These are phyloP conservation scores for Pestalotiopsis sp. DNA, from an alignment of 2,329 filamentous ascomycete species.

Conservation along the genomic window DNA sequence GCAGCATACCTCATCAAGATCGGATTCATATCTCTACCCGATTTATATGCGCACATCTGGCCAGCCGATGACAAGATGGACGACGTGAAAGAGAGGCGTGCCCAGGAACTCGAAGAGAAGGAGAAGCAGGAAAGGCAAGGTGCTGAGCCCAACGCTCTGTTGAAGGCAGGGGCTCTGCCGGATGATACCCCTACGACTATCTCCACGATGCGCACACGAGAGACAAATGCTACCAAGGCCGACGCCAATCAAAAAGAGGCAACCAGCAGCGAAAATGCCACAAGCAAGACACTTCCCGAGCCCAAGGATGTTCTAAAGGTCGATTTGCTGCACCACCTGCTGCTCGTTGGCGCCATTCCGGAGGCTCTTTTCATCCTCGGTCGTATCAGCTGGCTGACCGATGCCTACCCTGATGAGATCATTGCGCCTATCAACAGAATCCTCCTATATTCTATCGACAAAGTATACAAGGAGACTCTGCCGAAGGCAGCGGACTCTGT, in stretches of 20 bases:
- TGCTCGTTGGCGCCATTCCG: slow-evolving; percentile 88
- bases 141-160: slow-evolving; percentile 76
- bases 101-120: slow-evolving; percentile 76
- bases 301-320: slow-evolving; percentile 83
- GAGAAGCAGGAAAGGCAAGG: slow-evolving; percentile 72
- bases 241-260: slow-evolving; percentile 52
- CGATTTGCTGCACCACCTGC: slow-evolving; percentile 76
- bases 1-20: slow-evolving; percentile 93
- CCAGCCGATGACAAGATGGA: slow-evolving; percentile 84
- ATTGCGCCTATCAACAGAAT: slow-evolving; percentile 79
- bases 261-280: slow-evolving; percentile 40
- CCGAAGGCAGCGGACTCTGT: slow-evolving; percentile 32
- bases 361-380: slow-evolving; percentile 92
- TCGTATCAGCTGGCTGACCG: slow-evolving; percentile 88
- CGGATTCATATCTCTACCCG: slow-evolving; percentile 88
- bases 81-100: slow-evolving; percentile 64
- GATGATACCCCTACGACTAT: slow-evolving; percentile 68
- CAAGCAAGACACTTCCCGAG: slow-evolving; percentile 60
- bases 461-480: slow-evolving; percentile 58
- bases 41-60: slow-evolving; percentile 90
- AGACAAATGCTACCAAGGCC: slow-evolving; percentile 47
- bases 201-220: slow-evolving; percentile 47
- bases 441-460: slow-evolving; percentile 76
- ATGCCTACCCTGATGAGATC: slow-evolving; percentile 79
- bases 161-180: slow-evolving; percentile 80